Base-by-base conservation (phyloP, 257 asterid species). In the Euphrasia confusa region DNA sequence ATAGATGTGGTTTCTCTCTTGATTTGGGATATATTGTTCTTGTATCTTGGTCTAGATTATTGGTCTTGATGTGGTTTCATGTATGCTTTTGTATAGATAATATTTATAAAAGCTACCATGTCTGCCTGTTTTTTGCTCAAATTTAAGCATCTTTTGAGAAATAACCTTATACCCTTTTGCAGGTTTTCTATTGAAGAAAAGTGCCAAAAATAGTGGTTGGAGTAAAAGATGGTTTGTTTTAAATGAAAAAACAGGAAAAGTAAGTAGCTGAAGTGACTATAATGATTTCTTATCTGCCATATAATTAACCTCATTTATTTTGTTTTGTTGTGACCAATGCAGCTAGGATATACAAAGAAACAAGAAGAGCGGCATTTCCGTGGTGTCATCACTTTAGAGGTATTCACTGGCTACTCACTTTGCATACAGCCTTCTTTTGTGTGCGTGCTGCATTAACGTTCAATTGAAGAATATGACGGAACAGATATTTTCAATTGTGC, bases 271-370 rank as follows among this genome's bases (percentile, higher is more conserved):
- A 10, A 58, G 50, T 12, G 50, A 44, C 17, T 37, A 44, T 44
- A 44, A 3, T 12, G 50, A 40, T 44, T 0, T 44, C 2, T 44
- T n/a, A 9, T 37, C 12, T 37, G 42, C n/a, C 50, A 10, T 45
- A 11, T n/a, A 45, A 45, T 45, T 53, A 3, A 53, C 26, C 58
- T 21, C 64, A 63, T 64, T 68, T 59, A 45, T 54, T 40, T 26
- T 60, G 47, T 63, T 30, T 68, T 30, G 12, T 68, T 12, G 40
- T 67, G 24, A 74, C 28, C 57, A 56, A 58, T 81, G 75, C 89
- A 92, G 99, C 96, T 92, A 71, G 99, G 99, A 35, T 92, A 92
- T 78, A 92, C 99, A 39, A 89, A 92, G 76, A 89, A 87, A 60
- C 97, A 86, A 80, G 99, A 92, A 74, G 99, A 92, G 73, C 80